Percentiles rank a stretch among this genome's conserved stretches.
Conservation (phyloP, 2,329 filamentous ascomycete species). For the Arachnomyces sp. region DNA sequence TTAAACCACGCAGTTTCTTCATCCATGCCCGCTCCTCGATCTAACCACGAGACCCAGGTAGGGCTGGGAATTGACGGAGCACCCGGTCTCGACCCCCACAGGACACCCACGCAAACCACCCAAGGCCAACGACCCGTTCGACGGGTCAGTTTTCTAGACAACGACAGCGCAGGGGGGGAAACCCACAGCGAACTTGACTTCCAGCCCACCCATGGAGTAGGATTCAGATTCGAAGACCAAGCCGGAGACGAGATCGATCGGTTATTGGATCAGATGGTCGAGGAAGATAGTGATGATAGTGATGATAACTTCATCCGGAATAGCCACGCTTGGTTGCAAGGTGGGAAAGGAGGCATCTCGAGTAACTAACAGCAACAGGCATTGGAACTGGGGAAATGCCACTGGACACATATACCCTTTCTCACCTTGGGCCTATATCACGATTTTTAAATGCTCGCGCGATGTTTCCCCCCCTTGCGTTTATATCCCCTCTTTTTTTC, state of each 20-base stretch:
- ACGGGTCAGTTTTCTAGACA: conserved; percentile 15
- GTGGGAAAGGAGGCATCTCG: too few species aligned
- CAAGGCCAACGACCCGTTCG: neutral
- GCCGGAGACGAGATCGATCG: conserved; percentile 22
- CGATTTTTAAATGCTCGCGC: too few species aligned
- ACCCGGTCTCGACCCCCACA: neutral
- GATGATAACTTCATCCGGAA: conserved; percentile 17
- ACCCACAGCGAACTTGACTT: conserved; percentile 1
- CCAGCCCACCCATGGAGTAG: neutral
- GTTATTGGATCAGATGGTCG: conserved; percentile 21
- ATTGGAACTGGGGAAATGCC: too few species aligned
- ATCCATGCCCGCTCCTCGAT: conserved; percentile 11
- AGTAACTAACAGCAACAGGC: too few species aligned
- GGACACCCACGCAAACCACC: neutral
- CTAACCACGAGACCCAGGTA: conserved; percentile 13
- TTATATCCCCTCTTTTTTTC: too few species aligned
- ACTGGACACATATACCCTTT: too few species aligned
- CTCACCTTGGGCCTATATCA: too few species aligned
- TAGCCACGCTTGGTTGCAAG: neutral
- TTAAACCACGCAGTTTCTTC: conserved; percentile 11
- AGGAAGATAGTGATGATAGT: conserved; percentile 17
- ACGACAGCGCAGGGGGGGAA: conserved; percentile 7
- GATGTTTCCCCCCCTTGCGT: too few species aligned
- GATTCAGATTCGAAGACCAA: conserved; percentile 9
- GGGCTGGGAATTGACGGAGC: conserved; percentile 8